phyloP scores from a whole-genome alignment of 345 rosid species.

The Cardamine occulta region DNA sequence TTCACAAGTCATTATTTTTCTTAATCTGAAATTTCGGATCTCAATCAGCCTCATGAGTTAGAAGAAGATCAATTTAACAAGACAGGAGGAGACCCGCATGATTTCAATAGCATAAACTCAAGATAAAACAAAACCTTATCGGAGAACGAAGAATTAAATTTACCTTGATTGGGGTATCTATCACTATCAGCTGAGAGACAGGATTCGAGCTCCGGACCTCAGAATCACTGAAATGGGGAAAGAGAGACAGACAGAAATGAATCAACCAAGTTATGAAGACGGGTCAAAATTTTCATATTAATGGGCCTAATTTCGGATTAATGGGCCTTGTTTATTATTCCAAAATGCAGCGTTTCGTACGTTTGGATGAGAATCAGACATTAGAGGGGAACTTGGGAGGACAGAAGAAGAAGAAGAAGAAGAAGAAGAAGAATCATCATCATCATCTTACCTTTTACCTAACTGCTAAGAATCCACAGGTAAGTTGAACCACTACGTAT shows the following conservation, averaged over 20 bases:
- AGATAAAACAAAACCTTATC: not conserved
- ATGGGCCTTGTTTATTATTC: not conserved
- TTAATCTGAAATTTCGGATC: conserved; percentile 14
- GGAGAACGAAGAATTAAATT: not conserved
- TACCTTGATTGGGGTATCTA: too few relatives aligned
- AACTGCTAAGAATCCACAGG: conserved; percentile 21
- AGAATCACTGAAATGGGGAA: conserved; percentile 5
- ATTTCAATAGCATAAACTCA: too few relatives aligned
- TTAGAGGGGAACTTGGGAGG: not conserved
- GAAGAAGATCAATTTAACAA: conserved; percentile 13
- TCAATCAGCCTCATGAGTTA: not conserved
- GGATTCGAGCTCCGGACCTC: too few relatives aligned
- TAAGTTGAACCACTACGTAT: not conserved
- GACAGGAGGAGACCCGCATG: not conserved
- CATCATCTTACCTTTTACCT: not conserved
- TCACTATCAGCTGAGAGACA: too few relatives aligned
- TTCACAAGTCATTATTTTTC: too few relatives aligned
- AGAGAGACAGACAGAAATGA: not conserved
- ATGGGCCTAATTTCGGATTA: not conserved
- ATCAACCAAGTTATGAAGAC: conserved; percentile 6
- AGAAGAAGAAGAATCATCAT: too few relatives aligned
- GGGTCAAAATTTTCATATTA: conserved; percentile 16
- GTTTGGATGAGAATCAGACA: conserved; percentile 21
- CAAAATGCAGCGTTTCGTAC: conserved; percentile 19
- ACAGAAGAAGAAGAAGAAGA: too few relatives aligned